Base-by-base conservation (phyloP, 306 rosid genomes). In the Lablab purpureus region DNA sequence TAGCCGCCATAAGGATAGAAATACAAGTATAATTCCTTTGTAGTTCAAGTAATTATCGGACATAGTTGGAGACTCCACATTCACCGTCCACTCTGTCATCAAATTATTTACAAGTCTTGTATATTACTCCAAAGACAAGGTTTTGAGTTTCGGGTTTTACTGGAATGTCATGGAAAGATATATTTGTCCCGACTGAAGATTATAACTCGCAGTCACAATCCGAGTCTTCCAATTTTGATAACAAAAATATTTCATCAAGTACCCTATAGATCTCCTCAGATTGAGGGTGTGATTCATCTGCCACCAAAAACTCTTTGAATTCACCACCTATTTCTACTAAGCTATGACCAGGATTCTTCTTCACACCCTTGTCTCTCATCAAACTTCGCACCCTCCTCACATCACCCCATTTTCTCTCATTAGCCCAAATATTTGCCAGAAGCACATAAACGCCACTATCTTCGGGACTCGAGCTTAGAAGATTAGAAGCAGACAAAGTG, bases 361-460 rank as follows among this genome's bases (percentile, higher is more conserved):
- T 86, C 71, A 93, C 89, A 25, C 98, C 95, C 73, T 81, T 90
- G 12, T 90, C 92, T 79, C 89, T 87, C 98, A 93, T 91, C 86
- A 86, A 59, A 80, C 90, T 86, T 69, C 98, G 84, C 32, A 87
- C 88, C 79, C 66, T 86, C 80, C 85, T 87, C 22, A 90, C 98
- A 71, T 90, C 93, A 56, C 27, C 73, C 98, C 98, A 93, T 80
- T 85, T 80, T 83, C 85, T 81, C 43, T 67, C 89, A 55, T 80
- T 78, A 34, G 95, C 93, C 73, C 87, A 88, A 37, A 81, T 81
- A 75, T 86, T 90, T 67, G 95, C 92, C 63, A 91, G 84, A 74
- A 84, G 75, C 19, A 76, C 84, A 80, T 91, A 91, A 64, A 80
- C 78, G 25, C 97, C 98, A 65, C 95, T 88, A 78, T 91, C 98